phyloP scores from a whole-genome alignment of 139 green algal species.

The Haematococcus lacustris region DNA sequence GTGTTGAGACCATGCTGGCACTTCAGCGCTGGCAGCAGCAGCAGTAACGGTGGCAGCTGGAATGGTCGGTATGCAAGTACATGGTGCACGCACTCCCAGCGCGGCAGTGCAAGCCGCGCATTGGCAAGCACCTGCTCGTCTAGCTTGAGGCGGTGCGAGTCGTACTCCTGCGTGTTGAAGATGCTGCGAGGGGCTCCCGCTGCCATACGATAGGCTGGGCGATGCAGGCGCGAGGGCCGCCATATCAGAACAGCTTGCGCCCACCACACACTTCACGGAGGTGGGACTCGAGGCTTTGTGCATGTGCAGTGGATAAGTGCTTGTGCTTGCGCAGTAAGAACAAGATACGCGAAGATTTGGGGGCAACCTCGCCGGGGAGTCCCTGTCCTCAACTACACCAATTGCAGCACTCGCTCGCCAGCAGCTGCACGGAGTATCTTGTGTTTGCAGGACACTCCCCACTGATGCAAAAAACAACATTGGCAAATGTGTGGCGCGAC shows the following conservation, averaged over 20 bases:
- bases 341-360: background rate
- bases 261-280: background rate
- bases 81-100: no score
- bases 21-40: background rate
- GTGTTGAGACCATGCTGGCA: background rate
- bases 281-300: background rate
- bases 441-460: background rate
- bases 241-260: background rate
- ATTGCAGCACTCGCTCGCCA: background rate
- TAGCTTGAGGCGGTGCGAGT: slow-evolving; percentile 1
- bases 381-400: background rate
- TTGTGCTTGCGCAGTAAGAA: background rate
- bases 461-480: background rate
- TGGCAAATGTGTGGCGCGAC: no score
- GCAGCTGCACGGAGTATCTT: background rate
- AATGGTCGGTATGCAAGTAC: background rate
- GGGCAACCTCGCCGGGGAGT: background rate
- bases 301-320: background rate
- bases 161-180: slow-evolving; percentile 11
- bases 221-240: background rate
- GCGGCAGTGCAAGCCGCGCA: background rate
- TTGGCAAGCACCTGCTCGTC: background rate
- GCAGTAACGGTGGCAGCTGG: background rate
- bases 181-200: background rate
- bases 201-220: background rate